Base-by-base conservation (phyloP, 371 early-diverging fungal species). In the Lichtheimia hyalospora region DNA sequence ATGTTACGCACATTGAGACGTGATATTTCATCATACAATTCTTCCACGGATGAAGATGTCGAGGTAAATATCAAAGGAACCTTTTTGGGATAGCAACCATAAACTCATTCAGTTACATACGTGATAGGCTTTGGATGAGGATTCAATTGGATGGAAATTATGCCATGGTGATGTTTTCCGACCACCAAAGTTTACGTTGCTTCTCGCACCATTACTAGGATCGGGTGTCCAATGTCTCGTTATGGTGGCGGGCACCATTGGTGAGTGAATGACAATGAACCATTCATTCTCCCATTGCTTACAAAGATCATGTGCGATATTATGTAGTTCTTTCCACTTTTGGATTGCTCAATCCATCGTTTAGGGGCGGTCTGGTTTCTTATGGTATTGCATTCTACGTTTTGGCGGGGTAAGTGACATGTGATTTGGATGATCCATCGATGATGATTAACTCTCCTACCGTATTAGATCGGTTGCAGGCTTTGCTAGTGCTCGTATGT, bases 101-200 rank as follows among this genome's bases (percentile, higher is more conserved):
- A n/a, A 15, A 2, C 18, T 14, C 13, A 24, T 5, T 24, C 2
- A 5, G 2, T 10, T 8, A 8, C 10, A 16, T 43, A n/a, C n/a
- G n/a, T n/a, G n/a, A n/a, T 43, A 64, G 57, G 93, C 89, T 58
- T 28, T 57, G 16, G 90, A 92, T 69, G 96, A 94, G 69, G 95
- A 95, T 64, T 92, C 89, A 3, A 86, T 62, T 80, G 92, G 92
- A 8, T 95, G 95, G 95, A 95, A 95, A 74, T 77, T 94, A 21
- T 88, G 93, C 1, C 93, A 94, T 56, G 94, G 91, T 15, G 95
- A 95, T 69, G 91, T 93, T 16, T 91, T 93, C 67, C 73, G 93
- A 13, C 77, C 91, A 2, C 93, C 93, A 0, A 62, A 57, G 24
- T 72, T 80, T 25, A 68, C 81, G 25, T 81, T 83, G 51, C 65